phyloP scores from a whole-genome alignment of 1,139 yeast genomes.

The Hanseniaspora sp. region DNA sequence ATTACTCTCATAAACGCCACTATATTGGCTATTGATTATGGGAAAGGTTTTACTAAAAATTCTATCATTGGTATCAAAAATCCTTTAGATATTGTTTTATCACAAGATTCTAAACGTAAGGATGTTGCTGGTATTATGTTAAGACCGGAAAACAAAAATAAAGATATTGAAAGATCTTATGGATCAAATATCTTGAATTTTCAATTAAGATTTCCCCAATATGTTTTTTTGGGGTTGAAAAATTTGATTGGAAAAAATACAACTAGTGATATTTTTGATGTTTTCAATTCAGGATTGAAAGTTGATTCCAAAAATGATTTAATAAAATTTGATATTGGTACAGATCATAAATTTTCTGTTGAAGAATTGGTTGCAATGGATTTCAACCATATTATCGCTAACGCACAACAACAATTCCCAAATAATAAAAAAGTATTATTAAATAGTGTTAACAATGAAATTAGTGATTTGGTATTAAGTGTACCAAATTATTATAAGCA shows the following conservation, averaged over 20 bases:
- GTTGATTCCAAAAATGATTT: conserved; percentile 34
- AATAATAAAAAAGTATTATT: conserved; percentile 30
- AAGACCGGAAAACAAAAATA: conserved; percentile 30
- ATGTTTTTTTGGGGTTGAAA: conserved; percentile 59
- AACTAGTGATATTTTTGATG: conserved; percentile 40
- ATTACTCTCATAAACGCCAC: not conserved
- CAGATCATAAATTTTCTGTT: conserved; percentile 41
- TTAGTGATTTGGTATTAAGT: conserved; percentile 37
- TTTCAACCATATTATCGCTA: conserved; percentile 49
- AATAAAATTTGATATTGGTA: conserved; percentile 43
- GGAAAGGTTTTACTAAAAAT: conserved; percentile 80
- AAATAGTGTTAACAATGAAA: conserved; percentile 41
- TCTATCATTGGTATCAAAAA: conserved; percentile 84
- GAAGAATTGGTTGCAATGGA: conserved; percentile 86
- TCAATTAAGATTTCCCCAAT: conserved; percentile 62
- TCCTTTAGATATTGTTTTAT: conserved; percentile 73
- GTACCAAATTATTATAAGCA: conserved; percentile 64
- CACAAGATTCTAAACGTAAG: conserved; percentile 85
- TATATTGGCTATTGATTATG: conserved; percentile 78
- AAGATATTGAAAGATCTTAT: conserved; percentile 57
- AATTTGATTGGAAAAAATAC: conserved; percentile 55
- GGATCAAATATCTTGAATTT: conserved; percentile 68
- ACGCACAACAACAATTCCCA: conserved; percentile 41
- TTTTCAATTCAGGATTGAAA: conserved; percentile 52
- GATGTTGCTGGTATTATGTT: conserved; percentile 71